phyloP scores from a whole-genome alignment of 768 basidiomycete genomes.

The Panaeolus cyanescens region DNA sequence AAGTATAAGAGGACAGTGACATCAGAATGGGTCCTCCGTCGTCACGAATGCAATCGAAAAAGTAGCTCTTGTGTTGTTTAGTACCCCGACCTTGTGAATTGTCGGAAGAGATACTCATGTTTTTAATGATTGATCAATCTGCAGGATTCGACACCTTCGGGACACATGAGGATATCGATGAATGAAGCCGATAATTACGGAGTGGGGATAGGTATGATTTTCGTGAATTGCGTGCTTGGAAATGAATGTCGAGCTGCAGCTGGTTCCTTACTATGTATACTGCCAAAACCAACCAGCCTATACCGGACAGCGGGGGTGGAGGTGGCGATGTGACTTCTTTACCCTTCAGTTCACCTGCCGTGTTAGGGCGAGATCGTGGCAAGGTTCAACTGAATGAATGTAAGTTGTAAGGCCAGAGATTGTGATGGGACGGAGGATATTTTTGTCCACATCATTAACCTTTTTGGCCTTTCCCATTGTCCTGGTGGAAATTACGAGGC shows the following conservation, averaged over 20 bases:
- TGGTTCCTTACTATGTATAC: neutral
- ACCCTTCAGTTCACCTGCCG: neutral
- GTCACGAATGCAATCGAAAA: neutral
- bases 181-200: neutral
- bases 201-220: neutral
- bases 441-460: neutral
- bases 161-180: neutral
- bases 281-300: neutral
- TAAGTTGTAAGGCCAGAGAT: neutral
- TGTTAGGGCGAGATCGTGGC: neutral
- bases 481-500: neutral
- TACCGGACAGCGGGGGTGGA: neutral
- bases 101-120: neutral
- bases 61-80: neutral
- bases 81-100: neutral
- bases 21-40: too few relatives aligned
- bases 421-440: neutral
- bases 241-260: neutral
- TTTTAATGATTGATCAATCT: neutral
- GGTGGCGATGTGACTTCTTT: constrained; percentile 1
- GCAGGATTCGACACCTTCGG: neutral
- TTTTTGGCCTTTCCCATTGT: constrained; percentile 7
- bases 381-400: neutral
- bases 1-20: too few relatives aligned
- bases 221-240: neutral